Percentiles rank a stretch among this genome's conserved stretches.
Conservation (phyloP, 1,284 basidiomycete species). For the Tranzscheliella williamsii region DNA sequence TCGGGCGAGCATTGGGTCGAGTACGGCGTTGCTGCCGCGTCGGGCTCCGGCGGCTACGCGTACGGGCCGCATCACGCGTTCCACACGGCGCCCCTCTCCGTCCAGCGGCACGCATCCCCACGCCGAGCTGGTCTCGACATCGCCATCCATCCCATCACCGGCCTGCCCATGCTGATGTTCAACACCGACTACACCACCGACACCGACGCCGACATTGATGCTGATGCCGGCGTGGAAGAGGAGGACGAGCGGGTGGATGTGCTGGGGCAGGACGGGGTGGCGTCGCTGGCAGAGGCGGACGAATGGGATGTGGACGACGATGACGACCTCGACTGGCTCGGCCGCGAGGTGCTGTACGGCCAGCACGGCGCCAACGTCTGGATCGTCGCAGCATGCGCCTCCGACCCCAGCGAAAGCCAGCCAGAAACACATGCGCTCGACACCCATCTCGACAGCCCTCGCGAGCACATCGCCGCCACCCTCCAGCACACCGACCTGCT, state of each 20-base stretch:
- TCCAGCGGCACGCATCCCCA: slow-evolving; percentile 2
- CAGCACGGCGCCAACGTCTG: slow-evolving; percentile 30
- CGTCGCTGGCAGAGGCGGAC: slow-evolving; percentile 5
- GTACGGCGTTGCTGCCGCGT: slow-evolving; percentile 1
- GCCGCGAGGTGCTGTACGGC: slow-evolving; percentile 30
- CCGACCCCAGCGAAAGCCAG: slow-evolving; percentile 17
- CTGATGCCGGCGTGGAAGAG: background rate
- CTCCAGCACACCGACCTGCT: no score
- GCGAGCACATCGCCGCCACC: no score
- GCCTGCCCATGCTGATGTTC: slow-evolving; percentile 17
- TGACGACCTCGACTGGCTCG: slow-evolving; percentile 46
- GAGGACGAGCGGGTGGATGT: background rate
- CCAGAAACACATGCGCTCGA: slow-evolving; percentile 28
- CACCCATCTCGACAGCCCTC: no score
- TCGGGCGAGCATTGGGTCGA: slow-evolving; percentile 4
- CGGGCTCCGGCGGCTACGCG: background rate
- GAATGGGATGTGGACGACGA: slow-evolving; percentile 34
- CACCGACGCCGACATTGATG: no score
- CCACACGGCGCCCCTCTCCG: slow-evolving; percentile 17
- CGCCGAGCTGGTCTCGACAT: slow-evolving; percentile 1
- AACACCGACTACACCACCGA: no score
- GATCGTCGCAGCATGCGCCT: slow-evolving; percentile 18
- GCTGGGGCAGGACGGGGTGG: background rate
- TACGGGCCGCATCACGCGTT: no score
- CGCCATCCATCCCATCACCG: slow-evolving; percentile 24